phyloP scores from a whole-genome alignment of 106 monocot genomes.

The Dendrobium chrysotoxum region DNA sequence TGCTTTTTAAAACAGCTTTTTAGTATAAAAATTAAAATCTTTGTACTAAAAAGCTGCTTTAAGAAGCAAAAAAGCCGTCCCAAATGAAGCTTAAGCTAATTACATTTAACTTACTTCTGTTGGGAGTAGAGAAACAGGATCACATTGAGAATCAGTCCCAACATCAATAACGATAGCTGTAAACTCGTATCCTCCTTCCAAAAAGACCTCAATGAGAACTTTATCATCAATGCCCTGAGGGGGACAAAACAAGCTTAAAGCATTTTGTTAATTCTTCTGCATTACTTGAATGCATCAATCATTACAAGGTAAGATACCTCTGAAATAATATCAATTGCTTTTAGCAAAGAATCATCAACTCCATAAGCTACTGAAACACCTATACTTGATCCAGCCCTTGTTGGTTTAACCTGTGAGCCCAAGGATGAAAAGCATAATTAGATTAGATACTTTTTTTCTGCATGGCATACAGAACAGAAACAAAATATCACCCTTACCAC shows the following conservation, averaged over 20 bases:
- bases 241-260: slow-evolving; percentile 5
- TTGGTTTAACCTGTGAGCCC: slow-evolving; percentile 66
- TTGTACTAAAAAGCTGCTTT: no score
- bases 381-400: slow-evolving; percentile 87
- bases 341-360: slow-evolving; percentile 63
- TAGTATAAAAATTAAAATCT: no score
- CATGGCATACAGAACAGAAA: slow-evolving; percentile 4
- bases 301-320: slow-evolving; percentile 23
- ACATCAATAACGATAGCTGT: slow-evolving; percentile 84
- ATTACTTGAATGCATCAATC: neutral
- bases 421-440: slow-evolving; percentile 9
- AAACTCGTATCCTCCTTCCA: slow-evolving; percentile 87
- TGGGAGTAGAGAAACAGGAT: slow-evolving; percentile 75
- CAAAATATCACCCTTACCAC: slow-evolving; percentile 35
- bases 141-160: slow-evolving; percentile 39
- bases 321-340: slow-evolving; percentile 61
- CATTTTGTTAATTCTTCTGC: neutral
- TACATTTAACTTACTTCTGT: slow-evolving; percentile 54
- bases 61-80: no score
- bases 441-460: neutral
- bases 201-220: slow-evolving; percentile 74
- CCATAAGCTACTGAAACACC: slow-evolving; percentile 83
- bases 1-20: no score
- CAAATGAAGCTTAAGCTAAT: neutral
- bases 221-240: slow-evolving; percentile 76